Evolutionary conservation across 345 rosid species (phyloP).

Genomic region (Pistacia vera): DNA sequence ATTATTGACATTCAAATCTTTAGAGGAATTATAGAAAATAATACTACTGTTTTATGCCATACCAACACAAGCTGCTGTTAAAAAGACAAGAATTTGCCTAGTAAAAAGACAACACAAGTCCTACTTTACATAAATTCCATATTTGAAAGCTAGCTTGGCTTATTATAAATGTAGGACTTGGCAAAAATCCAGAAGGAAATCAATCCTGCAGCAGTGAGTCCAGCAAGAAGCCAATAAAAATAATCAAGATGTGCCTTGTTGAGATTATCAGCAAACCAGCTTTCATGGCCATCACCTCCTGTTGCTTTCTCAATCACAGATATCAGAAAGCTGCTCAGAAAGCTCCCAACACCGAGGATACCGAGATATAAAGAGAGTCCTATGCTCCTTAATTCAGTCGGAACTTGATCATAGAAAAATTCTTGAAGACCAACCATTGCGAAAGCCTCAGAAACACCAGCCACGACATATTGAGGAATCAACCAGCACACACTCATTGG

Average conservation of each 20-base stretch:
- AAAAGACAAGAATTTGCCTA: no score
- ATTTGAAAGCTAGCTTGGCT: no score
- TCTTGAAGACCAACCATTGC: conserved; percentile 66
- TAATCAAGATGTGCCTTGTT: conserved; percentile 60
- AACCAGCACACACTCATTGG: conserved; percentile 71
- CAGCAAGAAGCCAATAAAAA: conserved; percentile 57
- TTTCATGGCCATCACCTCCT: conserved; percentile 34
- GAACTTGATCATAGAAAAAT: conserved; percentile 67
- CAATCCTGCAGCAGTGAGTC: conserved; percentile 43
- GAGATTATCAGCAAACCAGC: conserved; percentile 59
- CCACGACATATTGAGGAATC: conserved; percentile 56
- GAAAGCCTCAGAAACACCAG: conserved; percentile 54
- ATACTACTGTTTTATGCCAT: no score
- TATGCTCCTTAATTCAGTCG: conserved; percentile 48
- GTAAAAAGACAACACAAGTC: no score
- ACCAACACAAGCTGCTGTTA: no score
- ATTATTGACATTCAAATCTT: no score
- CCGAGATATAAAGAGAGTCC: conserved; percentile 65
- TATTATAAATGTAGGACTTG: conserved; percentile 39
- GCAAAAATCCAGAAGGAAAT: conserved; percentile 40
- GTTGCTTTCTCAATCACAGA: conserved; percentile 47
- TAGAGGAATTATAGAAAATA: no score
- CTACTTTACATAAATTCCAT: no score
- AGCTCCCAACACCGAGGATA: conserved; percentile 59
- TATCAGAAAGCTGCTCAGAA: conserved; percentile 57